A percentile compares a stretch with the other conserved stretches of the same genome.
phyloP scores from a whole-genome alignment of 805 yeast genomes.

The Candida ascalaphidarum region DNA sequence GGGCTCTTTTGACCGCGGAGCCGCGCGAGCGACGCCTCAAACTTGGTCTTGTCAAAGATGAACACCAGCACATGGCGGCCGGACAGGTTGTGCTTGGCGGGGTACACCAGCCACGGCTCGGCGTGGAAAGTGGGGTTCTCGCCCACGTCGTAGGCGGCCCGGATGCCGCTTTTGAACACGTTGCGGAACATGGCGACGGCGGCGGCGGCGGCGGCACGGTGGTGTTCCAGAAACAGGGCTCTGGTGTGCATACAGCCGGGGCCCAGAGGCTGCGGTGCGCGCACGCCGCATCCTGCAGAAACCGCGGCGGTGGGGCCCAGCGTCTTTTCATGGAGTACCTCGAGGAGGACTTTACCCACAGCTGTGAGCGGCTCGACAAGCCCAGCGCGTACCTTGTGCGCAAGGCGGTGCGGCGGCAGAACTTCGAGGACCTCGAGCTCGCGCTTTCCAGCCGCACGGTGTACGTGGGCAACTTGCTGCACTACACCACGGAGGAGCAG shows the following conservation, averaged over 20 bases:
- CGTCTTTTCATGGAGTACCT: constrained; percentile 30
- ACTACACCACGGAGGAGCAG: constrained; percentile 92
- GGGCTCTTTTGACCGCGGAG: constrained; percentile 34
- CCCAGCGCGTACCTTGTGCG: constrained; percentile 64
- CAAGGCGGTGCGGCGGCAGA: constrained; percentile 49
- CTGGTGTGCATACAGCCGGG: no score
- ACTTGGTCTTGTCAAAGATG: constrained; percentile 72
- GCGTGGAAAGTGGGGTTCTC: constrained; percentile 61
- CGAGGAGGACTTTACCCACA: constrained; percentile 45
- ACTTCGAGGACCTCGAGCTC: constrained; percentile 53
- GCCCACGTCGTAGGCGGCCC: constrained; percentile 60
- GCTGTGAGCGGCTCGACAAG: constrained; percentile 59
- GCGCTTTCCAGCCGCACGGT: constrained; percentile 67
- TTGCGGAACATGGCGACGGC: constrained; percentile 41
- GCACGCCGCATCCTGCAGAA: no score
- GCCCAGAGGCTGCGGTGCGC: no score
- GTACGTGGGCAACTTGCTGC: constrained; percentile 86
- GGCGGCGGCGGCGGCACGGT: background rate
- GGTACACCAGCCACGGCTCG: constrained; percentile 80
- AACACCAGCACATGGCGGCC: constrained; percentile 72
- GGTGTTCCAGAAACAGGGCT: background rate
- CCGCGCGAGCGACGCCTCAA: constrained; percentile 44
- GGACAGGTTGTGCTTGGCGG: constrained; percentile 65
- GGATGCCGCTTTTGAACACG: constrained; percentile 51
- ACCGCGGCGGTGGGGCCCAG: no score